A percentile compares a stretch with the other conserved stretches of the same genome.
These are phyloP conservation scores for Malus hybrid DNA, from an alignment of 331 rosid genomes.

Conservation along the genomic window DNA sequence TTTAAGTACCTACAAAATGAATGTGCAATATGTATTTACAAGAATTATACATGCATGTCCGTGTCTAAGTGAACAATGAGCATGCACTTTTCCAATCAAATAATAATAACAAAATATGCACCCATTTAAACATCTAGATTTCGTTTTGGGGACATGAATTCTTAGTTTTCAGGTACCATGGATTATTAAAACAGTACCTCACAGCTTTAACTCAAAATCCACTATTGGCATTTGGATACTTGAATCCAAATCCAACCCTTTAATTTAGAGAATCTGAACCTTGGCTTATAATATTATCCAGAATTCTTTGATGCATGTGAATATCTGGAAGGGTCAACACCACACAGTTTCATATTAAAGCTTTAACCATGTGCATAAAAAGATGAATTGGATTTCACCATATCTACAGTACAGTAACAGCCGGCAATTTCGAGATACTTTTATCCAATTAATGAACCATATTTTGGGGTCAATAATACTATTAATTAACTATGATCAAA, in stretches of 20 bases:
- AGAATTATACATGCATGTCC: background rate
- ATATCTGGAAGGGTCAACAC: slow-evolving; percentile 38
- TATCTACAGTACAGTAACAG: slow-evolving; percentile 25
- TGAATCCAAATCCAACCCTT: slow-evolving; percentile 21
- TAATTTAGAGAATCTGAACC: slow-evolving; percentile 27
- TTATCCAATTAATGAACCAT: slow-evolving; percentile 19
- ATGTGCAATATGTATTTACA: background rate
- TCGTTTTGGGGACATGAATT: background rate
- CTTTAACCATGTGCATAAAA: slow-evolving; percentile 56
- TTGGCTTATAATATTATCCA: slow-evolving; percentile 21
- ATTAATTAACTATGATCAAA: slow-evolving; percentile 19
- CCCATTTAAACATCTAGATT: background rate
- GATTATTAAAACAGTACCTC: background rate
- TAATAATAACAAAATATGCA: background rate
- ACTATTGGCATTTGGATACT: slow-evolving; percentile 6
- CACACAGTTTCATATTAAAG: slow-evolving; percentile 17
- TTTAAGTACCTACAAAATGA: background rate
- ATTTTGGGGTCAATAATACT: background rate
- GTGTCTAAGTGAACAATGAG: background rate
- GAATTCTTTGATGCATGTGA: slow-evolving; percentile 34
- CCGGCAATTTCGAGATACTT: slow-evolving; percentile 27
- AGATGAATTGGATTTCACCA: slow-evolving; percentile 34
- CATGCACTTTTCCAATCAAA: background rate
- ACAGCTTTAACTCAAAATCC: background rate
- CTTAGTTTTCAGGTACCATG: background rate